Conservation (phyloP, 305 asterid species). For the Nicotiana rustica region DNA sequence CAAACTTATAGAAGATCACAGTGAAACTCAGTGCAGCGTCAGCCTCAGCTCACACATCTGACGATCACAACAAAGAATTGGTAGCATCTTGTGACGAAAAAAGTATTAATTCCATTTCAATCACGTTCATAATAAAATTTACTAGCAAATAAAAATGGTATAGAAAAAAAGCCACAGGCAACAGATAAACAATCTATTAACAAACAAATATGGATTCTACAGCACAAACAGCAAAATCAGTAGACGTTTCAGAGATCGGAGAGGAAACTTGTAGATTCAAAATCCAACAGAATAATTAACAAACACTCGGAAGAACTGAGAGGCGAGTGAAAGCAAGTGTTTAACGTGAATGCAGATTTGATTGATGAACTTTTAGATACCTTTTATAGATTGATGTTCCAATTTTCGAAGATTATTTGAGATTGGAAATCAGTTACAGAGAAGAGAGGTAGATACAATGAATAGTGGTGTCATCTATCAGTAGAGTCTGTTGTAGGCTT, state of each 20-base stretch:
- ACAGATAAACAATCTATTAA: conserved; percentile 14
- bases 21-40: background rate
- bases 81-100: background rate
- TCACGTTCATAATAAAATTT: background rate
- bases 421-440: background rate
- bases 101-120: background rate
- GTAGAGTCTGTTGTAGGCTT: conserved; percentile 19
- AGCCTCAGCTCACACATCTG: conserved; percentile 15
- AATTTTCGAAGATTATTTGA: conserved; percentile 2
- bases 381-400: conserved; percentile 10
- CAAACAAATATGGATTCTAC: background rate
- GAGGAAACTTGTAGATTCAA: conserved; percentile 28
- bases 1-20: conserved; percentile 19
- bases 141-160: background rate
- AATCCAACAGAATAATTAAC: background rate
- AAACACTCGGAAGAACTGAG: background rate
- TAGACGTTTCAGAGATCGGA: background rate
- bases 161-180: too few species aligned
- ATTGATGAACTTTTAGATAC: background rate
- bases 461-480: conserved; percentile 17
- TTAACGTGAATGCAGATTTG: background rate
- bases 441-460: background rate
- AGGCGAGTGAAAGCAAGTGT: background rate
- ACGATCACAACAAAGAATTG: conserved; percentile 14
- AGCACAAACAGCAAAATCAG: background rate